phyloP scores from a whole-genome alignment of 73 alveolate genomes.

The Loxodes magnus region DNA sequence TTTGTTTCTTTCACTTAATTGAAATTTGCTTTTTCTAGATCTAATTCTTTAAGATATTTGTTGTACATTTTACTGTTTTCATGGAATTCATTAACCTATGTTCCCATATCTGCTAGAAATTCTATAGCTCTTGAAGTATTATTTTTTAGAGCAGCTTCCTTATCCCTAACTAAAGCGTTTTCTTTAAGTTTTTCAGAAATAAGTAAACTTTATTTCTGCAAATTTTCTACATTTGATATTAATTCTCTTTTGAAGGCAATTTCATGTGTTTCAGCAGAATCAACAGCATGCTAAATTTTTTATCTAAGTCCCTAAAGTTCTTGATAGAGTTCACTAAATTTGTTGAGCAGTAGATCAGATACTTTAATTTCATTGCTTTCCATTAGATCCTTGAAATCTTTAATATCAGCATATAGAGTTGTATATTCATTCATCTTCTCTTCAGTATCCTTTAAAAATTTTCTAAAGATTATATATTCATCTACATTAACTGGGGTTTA shows the following conservation, averaged over 20 bases:
- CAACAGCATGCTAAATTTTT: conserved; percentile 36
- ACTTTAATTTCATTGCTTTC: conserved; percentile 31
- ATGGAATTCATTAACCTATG: conserved; percentile 20
- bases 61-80: conserved; percentile 55
- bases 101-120: conserved; percentile 21
- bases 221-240: conserved; percentile 18
- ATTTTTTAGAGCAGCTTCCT: conserved; percentile 18
- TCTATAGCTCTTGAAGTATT: no score
- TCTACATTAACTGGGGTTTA: conserved; percentile 32
- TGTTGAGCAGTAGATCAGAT: conserved; percentile 32
- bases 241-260: conserved; percentile 36
- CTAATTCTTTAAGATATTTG: conserved; percentile 49
- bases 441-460: conserved; percentile 15
- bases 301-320: conserved; percentile 24
- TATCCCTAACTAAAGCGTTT: conserved; percentile 11
- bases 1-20: conserved; percentile 40
- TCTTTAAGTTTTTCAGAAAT: conserved; percentile 14
- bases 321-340: conserved; percentile 30
- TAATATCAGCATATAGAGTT: conserved; percentile 23
- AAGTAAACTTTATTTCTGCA: conserved; percentile 22
- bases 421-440: conserved; percentile 20
- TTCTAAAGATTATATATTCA: conserved; percentile 33
- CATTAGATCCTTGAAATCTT: conserved; percentile 33
- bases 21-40: conserved; percentile 53
- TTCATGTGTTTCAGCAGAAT: conserved; percentile 46